Base-by-base conservation (phyloP, 257 asterid species). In the Ocimum tenuiflorum region DNA sequence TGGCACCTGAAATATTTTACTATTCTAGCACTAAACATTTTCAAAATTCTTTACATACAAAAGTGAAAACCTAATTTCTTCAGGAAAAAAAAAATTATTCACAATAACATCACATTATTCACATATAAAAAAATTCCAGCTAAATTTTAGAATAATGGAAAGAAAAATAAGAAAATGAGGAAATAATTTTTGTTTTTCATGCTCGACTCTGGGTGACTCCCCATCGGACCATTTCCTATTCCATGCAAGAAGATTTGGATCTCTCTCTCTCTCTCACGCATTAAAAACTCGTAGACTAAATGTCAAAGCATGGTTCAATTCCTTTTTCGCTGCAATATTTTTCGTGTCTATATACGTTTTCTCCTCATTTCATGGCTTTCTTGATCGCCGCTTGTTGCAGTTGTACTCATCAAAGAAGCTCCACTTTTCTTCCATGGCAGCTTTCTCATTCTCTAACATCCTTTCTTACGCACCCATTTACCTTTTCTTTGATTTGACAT, bases 381-480 rank as follows among this genome's bases (percentile, higher is more conserved):
- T 64, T 72, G 45, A 57, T 65, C 53, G 20, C 15, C 59, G 22
- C 15, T 51, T 38, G 27, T 63, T 39, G 36, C 6, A 7, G 27
- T 38, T 41, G n/a, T 39, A 23, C 56, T 59, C 75, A 42, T 52
- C 42, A 68, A 72, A 42, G 67, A 69, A 74, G 73, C 47, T 77
- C 78, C 83, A 67, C 82, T 77, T 78, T 77, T 67, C 83, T 71
- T 77, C 73, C 65, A 58, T 63, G 72, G 7, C 71, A 62, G 42
- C 46, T 43, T n/a, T 24, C 67, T 17, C 29, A 23, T 18, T 59
- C 66, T 15, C 60, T 51, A 23, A 6, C n/a, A 11, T 63, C 56
- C 47, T 61, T 54, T n/a, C 54, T 27, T 61, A 8, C 69, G 8
- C 35, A 18, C 63, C 38, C 63, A 73, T 39, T 24, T 65, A 23